These are phyloP conservation scores for Pestalotiopsis sp. DNA, from an alignment of 2,329 filamentous ascomycete genomes.

Conservation along the genomic window DNA sequence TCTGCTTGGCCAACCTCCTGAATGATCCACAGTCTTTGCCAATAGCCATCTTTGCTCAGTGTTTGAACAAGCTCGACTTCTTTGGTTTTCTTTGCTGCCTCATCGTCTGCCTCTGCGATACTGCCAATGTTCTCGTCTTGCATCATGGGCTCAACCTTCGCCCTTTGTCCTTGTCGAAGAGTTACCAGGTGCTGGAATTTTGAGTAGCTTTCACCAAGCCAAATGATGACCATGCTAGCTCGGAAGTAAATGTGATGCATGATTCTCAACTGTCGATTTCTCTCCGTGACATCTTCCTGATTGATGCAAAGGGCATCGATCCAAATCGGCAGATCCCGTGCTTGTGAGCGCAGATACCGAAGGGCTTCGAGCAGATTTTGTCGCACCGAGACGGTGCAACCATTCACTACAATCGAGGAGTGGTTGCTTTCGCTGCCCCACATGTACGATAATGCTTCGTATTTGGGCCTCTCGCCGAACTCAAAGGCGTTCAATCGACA, in stretches of 20 bases:
- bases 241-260: constrained; percentile 27
- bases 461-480: background rate
- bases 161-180: background rate
- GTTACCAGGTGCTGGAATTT: background rate
- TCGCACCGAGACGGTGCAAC: constrained; percentile 5
- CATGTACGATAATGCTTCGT: constrained; percentile 6
- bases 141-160: background rate
- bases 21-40: constrained; percentile 28
- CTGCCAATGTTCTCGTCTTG: background rate
- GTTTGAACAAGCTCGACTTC: constrained; percentile 12
- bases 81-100: background rate
- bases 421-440: background rate
- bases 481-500: background rate
- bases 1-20: constrained; percentile 30
- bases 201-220: constrained; percentile 20
- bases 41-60: constrained; percentile 22
- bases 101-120: background rate
- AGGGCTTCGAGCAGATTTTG: constrained; percentile 22
- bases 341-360: constrained; percentile 16
- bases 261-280: constrained; percentile 22
- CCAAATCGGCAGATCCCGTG: constrained; percentile 16
- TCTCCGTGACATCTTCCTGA: constrained; percentile 23
- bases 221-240: constrained; percentile 23
- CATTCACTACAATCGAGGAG: background rate
- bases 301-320: constrained; percentile 30